Evolutionary conservation across 176 grass and related monocot genomes (phyloP), one percentile per base, ranked within the genome.

Genomic region (Carex kokanica): DNA sequence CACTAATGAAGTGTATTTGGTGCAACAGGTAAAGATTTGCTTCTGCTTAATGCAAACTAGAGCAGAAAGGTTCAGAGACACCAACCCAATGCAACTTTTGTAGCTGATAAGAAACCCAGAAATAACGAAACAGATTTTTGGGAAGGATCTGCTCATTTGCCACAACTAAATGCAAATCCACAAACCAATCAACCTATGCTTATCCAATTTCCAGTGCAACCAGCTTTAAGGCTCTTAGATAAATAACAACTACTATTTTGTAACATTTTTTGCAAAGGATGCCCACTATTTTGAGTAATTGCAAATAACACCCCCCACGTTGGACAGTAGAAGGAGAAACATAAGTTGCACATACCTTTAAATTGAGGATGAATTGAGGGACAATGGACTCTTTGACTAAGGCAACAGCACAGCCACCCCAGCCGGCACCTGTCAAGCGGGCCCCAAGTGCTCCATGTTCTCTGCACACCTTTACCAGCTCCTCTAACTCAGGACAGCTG

Each of bases 401-500:
- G 79, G 96, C 87, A 2, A 98, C 96, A 5, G 86, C 89, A 86
- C 96, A 98, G 41, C 96, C 96, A 59, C 96, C 96, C 96, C 96
- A 98, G 2, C 96, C 93, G 6, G 96, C 96, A 78, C 96, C 96
- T 36, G 96, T 98, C 17, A 98, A 92, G 49, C 96, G 89, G 38
- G 96, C 96, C 81, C 96, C 96, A 6, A 98, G 93, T 12, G 96
- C 93, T 60, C 92, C 93, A 3, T 91, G 87, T 15, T 93, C 91
- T 88, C 88, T 81, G 18, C 96, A 95, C 65, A 95, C 84, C 60
- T 98, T 91, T 52, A 93, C 91, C 88, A 98, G 89, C 86, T 98
- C 96, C 78, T 98, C 96, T 82, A 98, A 88, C 83, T 98, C 96
- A 3, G 93, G 87, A 84, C 96, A 98, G 68, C 96, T 98, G 77